These are phyloP conservation scores for Trichosporon sp. DNA, from an alignment of 1,284 basidiomycete species.

Conservation along the genomic window DNA sequence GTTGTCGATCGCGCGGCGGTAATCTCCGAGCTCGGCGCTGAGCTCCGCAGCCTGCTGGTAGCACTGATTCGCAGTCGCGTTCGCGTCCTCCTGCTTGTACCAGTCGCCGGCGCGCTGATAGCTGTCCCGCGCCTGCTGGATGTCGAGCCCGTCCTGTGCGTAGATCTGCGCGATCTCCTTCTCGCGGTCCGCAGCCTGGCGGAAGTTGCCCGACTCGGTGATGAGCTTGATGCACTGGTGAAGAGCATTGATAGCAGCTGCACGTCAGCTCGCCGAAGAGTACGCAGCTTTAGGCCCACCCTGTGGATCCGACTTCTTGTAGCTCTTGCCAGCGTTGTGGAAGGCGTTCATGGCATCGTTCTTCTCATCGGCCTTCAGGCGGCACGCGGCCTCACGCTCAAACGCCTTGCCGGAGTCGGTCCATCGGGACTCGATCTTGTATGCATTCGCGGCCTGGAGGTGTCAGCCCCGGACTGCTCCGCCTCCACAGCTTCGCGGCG, in stretches of 20 bases:
- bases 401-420: constrained; percentile 85
- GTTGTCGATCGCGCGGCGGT: constrained; percentile 74
- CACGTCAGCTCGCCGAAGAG: constrained; percentile 5
- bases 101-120: constrained; percentile 92
- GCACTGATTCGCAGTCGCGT: constrained; percentile 94
- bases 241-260: constrained; percentile 89
- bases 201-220: constrained; percentile 79
- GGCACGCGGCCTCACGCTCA: constrained; percentile 82
- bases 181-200: constrained; percentile 95
- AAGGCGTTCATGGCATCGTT: constrained; percentile 95
- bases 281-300: constrained; percentile 56
- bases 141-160: constrained; percentile 59
- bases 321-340: constrained; percentile 94
- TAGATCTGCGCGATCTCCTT: constrained; percentile 94
- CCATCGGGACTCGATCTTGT: constrained; percentile 90
- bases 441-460: constrained; percentile 88
- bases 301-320: constrained; percentile 79
- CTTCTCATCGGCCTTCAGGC: constrained; percentile 74
- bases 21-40: constrained; percentile 83
- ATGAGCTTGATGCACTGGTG: constrained; percentile 79
- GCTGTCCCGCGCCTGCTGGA: constrained; percentile 69
- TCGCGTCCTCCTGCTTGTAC: constrained; percentile 95
- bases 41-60: constrained; percentile 95
- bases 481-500: constrained; percentile 10
- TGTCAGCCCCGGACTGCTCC: constrained; percentile 4